Evolutionary conservation across 352 stramenopile species (phyloP), one percentile per base, ranked within the genome.

Genomic region (Pythium volutum): DNA sequence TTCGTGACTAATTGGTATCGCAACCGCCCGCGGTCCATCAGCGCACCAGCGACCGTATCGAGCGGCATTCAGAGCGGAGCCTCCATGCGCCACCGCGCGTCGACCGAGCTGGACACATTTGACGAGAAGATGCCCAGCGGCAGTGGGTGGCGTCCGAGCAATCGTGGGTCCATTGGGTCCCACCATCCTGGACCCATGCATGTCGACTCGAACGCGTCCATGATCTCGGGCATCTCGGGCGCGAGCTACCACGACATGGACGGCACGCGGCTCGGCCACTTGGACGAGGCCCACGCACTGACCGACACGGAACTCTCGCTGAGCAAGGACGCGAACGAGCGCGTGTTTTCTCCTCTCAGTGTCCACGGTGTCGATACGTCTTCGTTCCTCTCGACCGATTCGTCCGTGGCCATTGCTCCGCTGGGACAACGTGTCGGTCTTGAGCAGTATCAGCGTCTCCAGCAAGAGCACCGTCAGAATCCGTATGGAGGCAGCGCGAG

Each of bases 1-100:
- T 84, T 89, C 36, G 26, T 72, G 3, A 46, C 78, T 38, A 82
- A 78, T 43, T 89, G 74, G 74, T 81, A 79, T 43, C 75, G 74
- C 38, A 41, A 87, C 46, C 79, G 75, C 3, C 75, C 77, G 2
- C 48, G 43, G 16, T 61, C 49, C 14, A 66, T 69, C 18, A 69
- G 71, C 50, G 73, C 75, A 38, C 74, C 71, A 0, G 45, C 43
- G 15, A 70, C 58, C 1, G 45, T 63, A 6, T 46, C 33, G 20
- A 41, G 41, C n/a, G 43, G 48, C 20, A 36, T 57, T 10, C 55
- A 57, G 33, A 23, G 22, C 7, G 31, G 55, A 7, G 31, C 34
- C 18, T 45, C 59, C 48, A 51, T 38, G 36, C 36, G 14, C 36
- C 36, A 42, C 16, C 12, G n/a, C 51, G 73, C 38, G 55, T 81